A percentile compares a stretch with the other conserved stretches of the same genome.
Evolutionary conservation across 495 filamentous ascomycete species (phyloP).

Genomic region (Neurospora intermedia): DNA sequence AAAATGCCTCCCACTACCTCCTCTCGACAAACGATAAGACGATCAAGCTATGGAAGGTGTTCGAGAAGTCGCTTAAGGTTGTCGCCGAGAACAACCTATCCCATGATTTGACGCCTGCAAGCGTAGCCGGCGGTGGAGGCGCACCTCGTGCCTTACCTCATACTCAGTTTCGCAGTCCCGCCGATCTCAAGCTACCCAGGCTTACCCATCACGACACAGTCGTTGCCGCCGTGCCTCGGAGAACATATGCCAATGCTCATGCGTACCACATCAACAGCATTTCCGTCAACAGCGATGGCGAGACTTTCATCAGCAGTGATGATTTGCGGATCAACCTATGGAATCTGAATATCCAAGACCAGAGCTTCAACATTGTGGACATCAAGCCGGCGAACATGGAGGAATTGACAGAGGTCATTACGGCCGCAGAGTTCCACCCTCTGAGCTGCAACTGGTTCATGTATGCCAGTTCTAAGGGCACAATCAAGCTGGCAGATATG

Average conservation of each 20-base stretch:
- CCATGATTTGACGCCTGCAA: slow-evolving; percentile 79
- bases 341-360: slow-evolving; percentile 98
- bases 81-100: slow-evolving; percentile 98
- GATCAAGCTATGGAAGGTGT: slow-evolving; percentile 99
- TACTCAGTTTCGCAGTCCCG: slow-evolving; percentile 65
- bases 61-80: slow-evolving; percentile 97
- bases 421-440: slow-evolving; percentile 95
- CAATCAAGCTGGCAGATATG: slow-evolving; percentile 98
- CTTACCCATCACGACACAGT: slow-evolving; percentile 98
- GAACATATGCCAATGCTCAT: slow-evolving; percentile 96
- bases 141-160: slow-evolving; percentile 56
- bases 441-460: slow-evolving; percentile 99
- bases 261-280: slow-evolving; percentile 99
- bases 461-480: slow-evolving; percentile 98
- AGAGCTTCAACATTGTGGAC: slow-evolving; percentile 99
- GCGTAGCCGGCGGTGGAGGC: slow-evolving; percentile 61
- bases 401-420: slow-evolving; percentile 97
- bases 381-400: slow-evolving; percentile 99
- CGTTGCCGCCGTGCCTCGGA: slow-evolving; percentile 87
- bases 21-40: slow-evolving; percentile 99
- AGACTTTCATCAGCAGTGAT: slow-evolving; percentile 98
- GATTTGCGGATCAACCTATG: slow-evolving; percentile 96
- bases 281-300: slow-evolving; percentile 97
- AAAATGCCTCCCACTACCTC: slow-evolving; percentile 96
- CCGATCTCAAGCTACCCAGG: slow-evolving; percentile 80